Base-by-base conservation (phyloP, 768 basidiomycete species). In the Boletus eberwhitei region DNA sequence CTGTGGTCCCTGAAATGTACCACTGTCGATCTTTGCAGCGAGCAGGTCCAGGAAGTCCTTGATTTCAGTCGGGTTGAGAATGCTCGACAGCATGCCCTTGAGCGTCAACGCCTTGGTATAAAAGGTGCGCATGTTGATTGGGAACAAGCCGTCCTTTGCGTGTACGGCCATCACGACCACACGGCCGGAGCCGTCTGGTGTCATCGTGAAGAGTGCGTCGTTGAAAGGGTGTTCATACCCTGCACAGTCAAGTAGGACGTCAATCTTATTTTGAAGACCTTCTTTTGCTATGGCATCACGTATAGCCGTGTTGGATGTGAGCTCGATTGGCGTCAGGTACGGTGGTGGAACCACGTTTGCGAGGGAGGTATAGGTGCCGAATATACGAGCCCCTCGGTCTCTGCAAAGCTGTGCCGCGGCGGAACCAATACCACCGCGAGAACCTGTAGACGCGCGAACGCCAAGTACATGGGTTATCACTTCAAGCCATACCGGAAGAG, bases 151-250 rank as follows among this genome's bases (percentile, higher is more conserved):
- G 12, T 72, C 71, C 22, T 67, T 63, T 11, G 73, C 58, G 32
- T 72, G 71, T 1, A 64, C 71, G 14, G 71, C 72, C 71, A 72
- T 72, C 8, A 71, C 67, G 36, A 72, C 65, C 7, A 64, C 72
- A 9, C 72, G 69, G 0, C 72, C 72, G 7, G 71, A 59, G 9
- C 69, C 69, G 2, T 60, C 40, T 0, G 69, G 69, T 2, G 58
- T 72, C 71, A 72, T 73, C 4, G 65, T 72, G 31, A 55, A 55
- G 46, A 72, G 39, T 5, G 71, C 72, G 7, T 73, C 71, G 36
- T 73, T 72, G 51, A 72, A 64, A 11, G 71, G 69, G 4, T 48
- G 41, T 4, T 69, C 71, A 3, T 71, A 72, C 3, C 71, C 71
- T 9, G 71, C 71, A 8, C 71, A 72, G 35, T 72, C 71, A 2